Percentiles rank a stretch among this genome's conserved stretches.
phyloP scores from a whole-genome alignment of 2,329 filamentous ascomycete species.

The Dothideomycetidae sp. region DNA sequence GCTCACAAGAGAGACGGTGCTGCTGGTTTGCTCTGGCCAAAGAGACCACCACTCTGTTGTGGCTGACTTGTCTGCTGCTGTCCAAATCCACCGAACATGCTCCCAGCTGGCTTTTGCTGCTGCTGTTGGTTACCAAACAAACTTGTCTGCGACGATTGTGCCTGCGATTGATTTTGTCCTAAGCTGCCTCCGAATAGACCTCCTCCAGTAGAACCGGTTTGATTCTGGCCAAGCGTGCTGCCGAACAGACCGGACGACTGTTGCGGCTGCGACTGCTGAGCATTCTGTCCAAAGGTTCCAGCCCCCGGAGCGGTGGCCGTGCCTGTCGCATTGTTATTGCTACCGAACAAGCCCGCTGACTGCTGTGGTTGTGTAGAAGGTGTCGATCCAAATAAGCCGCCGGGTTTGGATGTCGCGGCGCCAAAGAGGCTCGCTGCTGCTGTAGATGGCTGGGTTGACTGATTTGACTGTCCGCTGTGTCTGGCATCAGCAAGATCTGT shows the following conservation, averaged over 20 bases:
- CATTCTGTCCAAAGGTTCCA: slow-evolving; percentile 17
- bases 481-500: not conserved
- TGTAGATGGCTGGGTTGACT: slow-evolving; percentile 3
- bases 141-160: slow-evolving; percentile 12
- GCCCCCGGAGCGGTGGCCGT: slow-evolving; percentile 11
- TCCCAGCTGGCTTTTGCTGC: slow-evolving; percentile 16
- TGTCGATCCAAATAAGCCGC: slow-evolving; percentile 3
- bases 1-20: slow-evolving; percentile 14
- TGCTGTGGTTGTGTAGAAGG: slow-evolving; percentile 7
- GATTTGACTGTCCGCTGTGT: not conserved
- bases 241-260: slow-evolving; percentile 17
- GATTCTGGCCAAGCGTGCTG: slow-evolving; percentile 6
- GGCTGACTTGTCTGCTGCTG: slow-evolving; percentile 12
- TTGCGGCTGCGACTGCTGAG: slow-evolving; percentile 14
- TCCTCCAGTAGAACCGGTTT: slow-evolving; percentile 11
- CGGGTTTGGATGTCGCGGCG: not conserved
- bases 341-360: slow-evolving; percentile 15
- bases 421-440: not conserved
- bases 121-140: no score
- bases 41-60: slow-evolving; percentile 18
- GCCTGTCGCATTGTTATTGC: slow-evolving; percentile 12
- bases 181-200: slow-evolving; percentile 18
- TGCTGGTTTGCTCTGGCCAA: slow-evolving; percentile 18
- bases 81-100: slow-evolving; percentile 17
- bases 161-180: slow-evolving; percentile 5